These are phyloP conservation scores for Anisodus tanguticus DNA, from an alignment of 257 asterid species.

Conservation along the genomic window DNA sequence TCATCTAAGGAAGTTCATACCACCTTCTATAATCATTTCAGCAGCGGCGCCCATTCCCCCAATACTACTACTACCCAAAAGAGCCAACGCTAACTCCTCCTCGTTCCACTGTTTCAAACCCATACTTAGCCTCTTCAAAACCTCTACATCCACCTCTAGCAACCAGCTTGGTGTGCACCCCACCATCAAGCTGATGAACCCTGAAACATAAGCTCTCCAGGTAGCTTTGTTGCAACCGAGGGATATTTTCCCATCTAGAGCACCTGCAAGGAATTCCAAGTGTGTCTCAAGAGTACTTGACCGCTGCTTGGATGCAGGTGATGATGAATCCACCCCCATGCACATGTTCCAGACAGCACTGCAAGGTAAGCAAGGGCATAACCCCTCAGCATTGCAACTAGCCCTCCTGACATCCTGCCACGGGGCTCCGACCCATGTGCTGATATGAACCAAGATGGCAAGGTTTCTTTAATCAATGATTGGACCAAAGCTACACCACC, in stretches of 20 bases:
- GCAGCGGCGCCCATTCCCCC: constrained; percentile 91
- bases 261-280: constrained; percentile 76
- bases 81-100: constrained; percentile 79
- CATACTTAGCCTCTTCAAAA: constrained; percentile 70
- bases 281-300: constrained; percentile 60
- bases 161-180: constrained; percentile 85
- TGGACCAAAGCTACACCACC: constrained; percentile 74
- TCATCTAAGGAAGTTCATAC: constrained; percentile 41
- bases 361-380: constrained; percentile 83
- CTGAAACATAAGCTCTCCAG: constrained; percentile 79
- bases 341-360: constrained; percentile 61
- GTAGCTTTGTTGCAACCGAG: constrained; percentile 79
- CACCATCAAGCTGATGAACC: constrained; percentile 81
- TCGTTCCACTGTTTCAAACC: constrained; percentile 86
- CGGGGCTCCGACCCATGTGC: constrained; percentile 50
- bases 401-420: constrained; percentile 57
- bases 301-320: constrained; percentile 59
- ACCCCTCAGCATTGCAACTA: constrained; percentile 79
- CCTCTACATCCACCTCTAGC: constrained; percentile 75
- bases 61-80: constrained; percentile 75
- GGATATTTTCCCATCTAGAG: constrained; percentile 76
- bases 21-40: constrained; percentile 75
- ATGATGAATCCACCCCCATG: constrained; percentile 82
- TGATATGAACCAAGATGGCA: constrained; percentile 91
- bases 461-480: constrained; percentile 66